These are phyloP conservation scores for Sporodiniella umbellata DNA, from an alignment of 371 early-diverging fungal genomes.

Conservation along the genomic window DNA sequence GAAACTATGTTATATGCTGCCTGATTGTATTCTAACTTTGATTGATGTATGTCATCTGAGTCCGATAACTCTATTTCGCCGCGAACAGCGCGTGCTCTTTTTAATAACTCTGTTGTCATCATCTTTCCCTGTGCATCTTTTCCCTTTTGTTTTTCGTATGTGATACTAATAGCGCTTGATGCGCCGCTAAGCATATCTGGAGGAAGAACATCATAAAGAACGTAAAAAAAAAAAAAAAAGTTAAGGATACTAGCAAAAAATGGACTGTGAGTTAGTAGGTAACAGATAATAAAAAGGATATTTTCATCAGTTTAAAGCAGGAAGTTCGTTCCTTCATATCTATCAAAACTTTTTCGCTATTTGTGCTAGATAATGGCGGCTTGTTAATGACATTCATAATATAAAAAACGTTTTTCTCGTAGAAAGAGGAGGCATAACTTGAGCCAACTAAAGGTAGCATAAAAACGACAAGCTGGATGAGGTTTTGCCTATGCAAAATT, in stretches of 20 bases:
- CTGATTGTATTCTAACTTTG: constrained; percentile 43
- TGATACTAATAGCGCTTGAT: constrained; percentile 25
- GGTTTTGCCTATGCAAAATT: constrained; percentile 39
- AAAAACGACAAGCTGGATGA: constrained; percentile 44
- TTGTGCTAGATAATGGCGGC: constrained; percentile 19
- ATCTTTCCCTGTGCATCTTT: constrained; percentile 16
- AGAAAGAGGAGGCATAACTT: constrained; percentile 44
- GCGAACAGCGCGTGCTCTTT: constrained; percentile 9
- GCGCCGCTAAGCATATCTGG: constrained; percentile 31
- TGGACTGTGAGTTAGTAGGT: too few species aligned
- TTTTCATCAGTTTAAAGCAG: constrained; percentile 44
- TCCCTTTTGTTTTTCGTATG: constrained; percentile 16
- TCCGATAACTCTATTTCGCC: not conserved
- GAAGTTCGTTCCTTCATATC: constrained; percentile 46
- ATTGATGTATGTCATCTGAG: not conserved
- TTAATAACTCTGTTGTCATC: constrained; percentile 25
- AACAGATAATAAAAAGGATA: constrained; percentile 42
- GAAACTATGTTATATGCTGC: constrained; percentile 61
- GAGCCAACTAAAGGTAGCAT: constrained; percentile 40
- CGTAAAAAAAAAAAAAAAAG: constrained; percentile 1
- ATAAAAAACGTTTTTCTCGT: constrained; percentile 36
- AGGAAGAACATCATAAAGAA: constrained; percentile 6
- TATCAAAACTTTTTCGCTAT: constrained; percentile 33
- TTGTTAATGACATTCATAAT: constrained; percentile 46
- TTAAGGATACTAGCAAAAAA: constrained; percentile 8